Conservation (phyloP, 2,329 filamentous ascomycete species). For the Monosporascus sp. region DNA sequence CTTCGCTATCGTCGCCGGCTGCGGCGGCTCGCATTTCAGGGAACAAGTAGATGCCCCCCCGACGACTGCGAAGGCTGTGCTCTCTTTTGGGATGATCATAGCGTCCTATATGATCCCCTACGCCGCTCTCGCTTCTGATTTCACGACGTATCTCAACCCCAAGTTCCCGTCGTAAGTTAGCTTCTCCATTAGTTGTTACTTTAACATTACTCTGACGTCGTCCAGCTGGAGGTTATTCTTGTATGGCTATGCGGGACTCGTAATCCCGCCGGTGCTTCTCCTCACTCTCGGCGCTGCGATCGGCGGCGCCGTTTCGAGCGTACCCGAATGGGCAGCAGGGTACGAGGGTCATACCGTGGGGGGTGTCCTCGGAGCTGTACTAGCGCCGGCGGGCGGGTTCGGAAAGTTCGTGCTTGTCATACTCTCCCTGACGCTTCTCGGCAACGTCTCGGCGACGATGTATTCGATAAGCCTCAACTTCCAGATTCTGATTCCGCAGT, state of each 20-base stretch:
- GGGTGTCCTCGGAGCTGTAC: conserved; percentile 55
- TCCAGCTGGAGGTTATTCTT: conserved; percentile 36
- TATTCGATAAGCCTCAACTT: conserved; percentile 61
- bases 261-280: conserved; percentile 49
- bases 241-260: conserved; percentile 52
- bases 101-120: conserved; percentile 61
- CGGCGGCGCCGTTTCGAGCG: conserved; percentile 50
- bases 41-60: conserved; percentile 40
- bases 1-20: conserved; percentile 49
- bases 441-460: conserved; percentile 54
- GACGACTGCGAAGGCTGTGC: conserved; percentile 38
- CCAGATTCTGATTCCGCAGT: conserved; percentile 53
- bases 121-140: conserved; percentile 52
- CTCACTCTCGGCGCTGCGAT: conserved; percentile 63
- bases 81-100: conserved; percentile 56
- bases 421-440: conserved; percentile 51
- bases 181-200: neutral
- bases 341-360: conserved; percentile 50
- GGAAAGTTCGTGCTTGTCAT: conserved; percentile 58
- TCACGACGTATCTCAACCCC: conserved; percentile 56
- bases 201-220: conserved; percentile 6
- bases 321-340: conserved; percentile 47
- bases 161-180: conserved; percentile 42
- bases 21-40: conserved; percentile 43
- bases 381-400: conserved; percentile 51